Conservation (phyloP, 371 early-diverging fungal species). For the Parasitella parasitica region DNA sequence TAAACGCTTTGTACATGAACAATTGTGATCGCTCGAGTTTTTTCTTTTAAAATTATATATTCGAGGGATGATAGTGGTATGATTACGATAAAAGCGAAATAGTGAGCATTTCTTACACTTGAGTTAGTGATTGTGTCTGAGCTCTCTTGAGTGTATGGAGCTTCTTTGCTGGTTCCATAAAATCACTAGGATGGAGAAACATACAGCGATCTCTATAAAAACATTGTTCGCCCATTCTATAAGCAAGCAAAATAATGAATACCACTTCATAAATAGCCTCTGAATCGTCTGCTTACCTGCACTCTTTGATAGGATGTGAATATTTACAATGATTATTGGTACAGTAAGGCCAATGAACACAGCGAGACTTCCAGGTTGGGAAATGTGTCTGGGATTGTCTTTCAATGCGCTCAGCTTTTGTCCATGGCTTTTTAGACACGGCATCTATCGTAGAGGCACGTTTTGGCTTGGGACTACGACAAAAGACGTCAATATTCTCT, state of each 20-base stretch:
- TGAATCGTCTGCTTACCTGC: slow-evolving; percentile 44
- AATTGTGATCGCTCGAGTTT: too few relatives aligned
- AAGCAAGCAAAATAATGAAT: neutral
- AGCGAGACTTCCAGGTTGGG: slow-evolving; percentile 50
- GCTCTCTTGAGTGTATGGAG: neutral
- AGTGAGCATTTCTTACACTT: neutral
- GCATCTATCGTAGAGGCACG: neutral
- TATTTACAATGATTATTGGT: slow-evolving; percentile 65
- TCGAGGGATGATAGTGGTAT: neutral
- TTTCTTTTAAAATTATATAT: too few relatives aligned
- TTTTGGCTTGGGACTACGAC: neutral
- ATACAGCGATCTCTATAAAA: slow-evolving; percentile 44
- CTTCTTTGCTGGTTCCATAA: slow-evolving; percentile 14
- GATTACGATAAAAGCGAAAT: neutral
- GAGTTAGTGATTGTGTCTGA: neutral
- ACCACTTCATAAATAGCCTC: too few relatives aligned
- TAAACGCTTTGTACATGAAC: too few relatives aligned
- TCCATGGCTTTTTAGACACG: slow-evolving; percentile 25
- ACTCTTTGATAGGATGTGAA: slow-evolving; percentile 48
- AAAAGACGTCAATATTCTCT: neutral
- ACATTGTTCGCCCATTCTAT: slow-evolving; percentile 52
- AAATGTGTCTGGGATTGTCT: slow-evolving; percentile 37
- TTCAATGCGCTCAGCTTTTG: slow-evolving; percentile 35
- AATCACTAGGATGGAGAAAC: slow-evolving; percentile 53
- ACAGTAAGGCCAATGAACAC: slow-evolving; percentile 59